Percentiles rank a stretch among this genome's conserved stretches.
These are phyloP conservation scores for Trypanosoma lewisi DNA, from an alignment of 208 protist genomes.

Conservation along the genomic window DNA sequence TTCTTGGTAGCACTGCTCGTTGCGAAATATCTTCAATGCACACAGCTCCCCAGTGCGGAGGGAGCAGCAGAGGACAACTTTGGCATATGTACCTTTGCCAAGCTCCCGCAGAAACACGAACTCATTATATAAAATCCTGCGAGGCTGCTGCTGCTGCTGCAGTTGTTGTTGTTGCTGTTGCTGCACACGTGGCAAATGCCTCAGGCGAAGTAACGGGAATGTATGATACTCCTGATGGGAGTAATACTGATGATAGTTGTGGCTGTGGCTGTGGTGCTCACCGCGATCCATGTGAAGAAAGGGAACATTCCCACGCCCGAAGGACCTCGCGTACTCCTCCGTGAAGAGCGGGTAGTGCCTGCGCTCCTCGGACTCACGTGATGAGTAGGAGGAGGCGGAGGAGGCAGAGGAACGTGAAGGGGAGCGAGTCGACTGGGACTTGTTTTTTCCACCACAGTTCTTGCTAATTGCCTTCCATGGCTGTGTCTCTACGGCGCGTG, in stretches of 20 bases:
- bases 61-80: constrained; percentile 57
- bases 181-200: not conserved
- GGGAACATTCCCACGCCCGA: constrained; percentile 36
- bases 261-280: constrained; percentile 6
- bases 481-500: not conserved
- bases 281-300: constrained; percentile 38
- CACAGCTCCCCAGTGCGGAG: constrained; percentile 28
- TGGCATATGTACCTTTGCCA: constrained; percentile 82
- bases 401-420: not conserved
- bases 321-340: constrained; percentile 46
- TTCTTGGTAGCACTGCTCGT: constrained; percentile 61
- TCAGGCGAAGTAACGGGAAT: constrained; percentile 2
- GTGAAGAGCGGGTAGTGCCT: constrained; percentile 71
- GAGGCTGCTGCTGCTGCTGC: not conserved
- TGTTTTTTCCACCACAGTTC: not conserved
- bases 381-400: not conserved
- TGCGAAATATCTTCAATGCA: constrained; percentile 79
- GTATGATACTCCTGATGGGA: constrained; percentile 2
- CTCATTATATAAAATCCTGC: constrained; percentile 61
- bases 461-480: not conserved
- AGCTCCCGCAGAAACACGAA: constrained; percentile 58
- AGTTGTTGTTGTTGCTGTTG: not conserved
- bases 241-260: not conserved
- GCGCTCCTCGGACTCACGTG: not conserved
- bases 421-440: not conserved